A percentile compares a stretch with the other conserved stretches of the same genome.
Conservation (phyloP, 2,329 filamentous ascomycete species). For the Aspergillus pseudotamarii region DNA sequence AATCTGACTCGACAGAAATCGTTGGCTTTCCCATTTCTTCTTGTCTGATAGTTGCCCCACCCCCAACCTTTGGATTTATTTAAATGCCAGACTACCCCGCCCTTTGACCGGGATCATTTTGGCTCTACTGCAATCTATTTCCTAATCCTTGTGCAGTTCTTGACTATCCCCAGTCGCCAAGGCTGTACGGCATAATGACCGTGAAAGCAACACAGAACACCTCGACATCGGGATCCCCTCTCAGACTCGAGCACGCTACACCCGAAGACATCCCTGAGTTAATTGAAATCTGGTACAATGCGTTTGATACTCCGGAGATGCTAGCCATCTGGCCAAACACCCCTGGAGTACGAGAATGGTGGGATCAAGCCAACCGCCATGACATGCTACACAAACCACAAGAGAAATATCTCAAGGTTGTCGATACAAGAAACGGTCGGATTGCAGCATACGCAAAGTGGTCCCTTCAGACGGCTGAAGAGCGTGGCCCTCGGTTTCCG, state of each 20-base stretch:
- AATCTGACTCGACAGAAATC: background rate
- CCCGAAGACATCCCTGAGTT: background rate
- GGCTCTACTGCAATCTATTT: too few relatives aligned
- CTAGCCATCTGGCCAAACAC: background rate
- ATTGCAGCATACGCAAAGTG: background rate
- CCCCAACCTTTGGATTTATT: too few relatives aligned
- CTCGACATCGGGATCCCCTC: background rate
- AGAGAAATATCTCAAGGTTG: background rate
- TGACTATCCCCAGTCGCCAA: background rate
- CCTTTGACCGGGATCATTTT: too few relatives aligned
- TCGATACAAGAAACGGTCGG: background rate
- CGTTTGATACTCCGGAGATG: background rate
- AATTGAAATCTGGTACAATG: background rate
- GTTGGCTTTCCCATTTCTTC: background rate
- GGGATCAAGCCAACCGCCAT: background rate
- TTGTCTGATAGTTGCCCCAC: too few relatives aligned
- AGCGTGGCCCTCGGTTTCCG: background rate
- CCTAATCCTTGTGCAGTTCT: background rate
- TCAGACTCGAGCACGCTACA: background rate
- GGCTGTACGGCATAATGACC: background rate
- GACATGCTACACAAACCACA: background rate
- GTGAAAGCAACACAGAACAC: background rate
- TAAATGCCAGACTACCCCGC: too few relatives aligned
- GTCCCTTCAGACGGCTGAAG: background rate
- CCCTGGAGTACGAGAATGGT: background rate